Evolutionary conservation across 345 rosid genomes (phyloP).

Genomic region (Melastoma malabathricum): DNA sequence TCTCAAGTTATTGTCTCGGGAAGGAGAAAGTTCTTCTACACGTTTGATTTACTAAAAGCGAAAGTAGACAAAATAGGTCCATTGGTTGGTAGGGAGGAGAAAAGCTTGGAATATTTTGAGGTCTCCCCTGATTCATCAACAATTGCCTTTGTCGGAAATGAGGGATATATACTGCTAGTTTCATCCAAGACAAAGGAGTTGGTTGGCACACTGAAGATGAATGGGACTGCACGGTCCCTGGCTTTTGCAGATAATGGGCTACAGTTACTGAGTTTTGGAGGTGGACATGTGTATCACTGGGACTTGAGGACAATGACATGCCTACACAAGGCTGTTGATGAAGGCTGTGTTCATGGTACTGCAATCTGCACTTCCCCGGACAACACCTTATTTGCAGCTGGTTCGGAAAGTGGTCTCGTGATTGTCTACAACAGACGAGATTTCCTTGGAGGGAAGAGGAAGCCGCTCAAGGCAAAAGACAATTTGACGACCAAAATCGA

Average conservation of each 20-base stretch:
- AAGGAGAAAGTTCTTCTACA: conserved; percentile 82
- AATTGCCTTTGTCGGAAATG: conserved; percentile 77
- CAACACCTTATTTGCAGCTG: conserved; percentile 67
- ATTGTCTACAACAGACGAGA: conserved; percentile 71
- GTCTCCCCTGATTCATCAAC: conserved; percentile 68
- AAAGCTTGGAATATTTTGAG: conserved; percentile 85
- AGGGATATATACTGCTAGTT: conserved; percentile 75
- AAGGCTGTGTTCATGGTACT: conserved; percentile 72
- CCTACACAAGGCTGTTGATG: conserved; percentile 72
- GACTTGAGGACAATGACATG: conserved; percentile 77
- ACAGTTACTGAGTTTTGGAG: conserved; percentile 71
- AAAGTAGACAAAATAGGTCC: conserved; percentile 74
- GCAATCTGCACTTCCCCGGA: conserved; percentile 46
- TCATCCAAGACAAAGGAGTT: conserved; percentile 74
- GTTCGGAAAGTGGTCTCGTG: conserved; percentile 76
- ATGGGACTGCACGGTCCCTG: conserved; percentile 62
- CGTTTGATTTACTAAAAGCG: conserved; percentile 76
- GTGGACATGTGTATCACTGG: conserved; percentile 86
- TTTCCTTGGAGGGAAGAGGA: conserved; percentile 71
- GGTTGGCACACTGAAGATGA: conserved; percentile 82
- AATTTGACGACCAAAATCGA: conserved; percentile 69
- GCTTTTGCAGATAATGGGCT: conserved; percentile 63
- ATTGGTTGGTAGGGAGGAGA: conserved; percentile 90
- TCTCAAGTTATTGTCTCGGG: conserved; percentile 86
- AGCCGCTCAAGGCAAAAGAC: conserved; percentile 63